Evolutionary conservation across 139 green algal species (phyloP).

Genomic region (Dunaliella sp.): DNA sequence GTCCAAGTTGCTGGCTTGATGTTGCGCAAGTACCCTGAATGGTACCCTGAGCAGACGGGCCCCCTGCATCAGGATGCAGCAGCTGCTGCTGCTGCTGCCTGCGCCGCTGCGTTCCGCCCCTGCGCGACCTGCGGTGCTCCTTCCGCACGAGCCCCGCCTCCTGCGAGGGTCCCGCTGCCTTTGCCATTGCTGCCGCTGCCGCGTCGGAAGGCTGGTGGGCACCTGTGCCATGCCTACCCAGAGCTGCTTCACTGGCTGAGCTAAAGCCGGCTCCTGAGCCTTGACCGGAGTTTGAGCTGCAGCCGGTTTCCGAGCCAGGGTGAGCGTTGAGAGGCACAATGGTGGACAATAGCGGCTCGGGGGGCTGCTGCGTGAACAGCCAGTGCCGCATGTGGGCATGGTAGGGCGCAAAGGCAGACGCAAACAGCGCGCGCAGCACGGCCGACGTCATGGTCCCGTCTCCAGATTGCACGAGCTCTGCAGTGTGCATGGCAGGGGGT

Average conservation of each 20-base stretch:
- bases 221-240: too few species aligned
- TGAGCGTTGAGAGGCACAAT: background rate
- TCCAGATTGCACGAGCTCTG: background rate
- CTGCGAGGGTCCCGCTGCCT: too few species aligned
- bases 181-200: background rate
- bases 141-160: background rate
- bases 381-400: background rate
- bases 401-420: background rate
- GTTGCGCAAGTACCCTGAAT: background rate
- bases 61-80: background rate
- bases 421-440: conserved; percentile 3
- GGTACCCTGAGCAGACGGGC: background rate
- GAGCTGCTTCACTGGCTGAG: too few species aligned
- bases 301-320: background rate
- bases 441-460: background rate
- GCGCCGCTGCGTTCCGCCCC: too few species aligned
- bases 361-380: background rate
- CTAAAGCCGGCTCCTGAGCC: background rate
- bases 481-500: too few species aligned
- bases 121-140: background rate
- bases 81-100: background rate
- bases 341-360: background rate
- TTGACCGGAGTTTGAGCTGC: background rate
- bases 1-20: too few species aligned
- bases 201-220: background rate